These are phyloP conservation scores for Fraxinus greggii DNA, from an alignment of 305 asterid species.

Conservation along the genomic window DNA sequence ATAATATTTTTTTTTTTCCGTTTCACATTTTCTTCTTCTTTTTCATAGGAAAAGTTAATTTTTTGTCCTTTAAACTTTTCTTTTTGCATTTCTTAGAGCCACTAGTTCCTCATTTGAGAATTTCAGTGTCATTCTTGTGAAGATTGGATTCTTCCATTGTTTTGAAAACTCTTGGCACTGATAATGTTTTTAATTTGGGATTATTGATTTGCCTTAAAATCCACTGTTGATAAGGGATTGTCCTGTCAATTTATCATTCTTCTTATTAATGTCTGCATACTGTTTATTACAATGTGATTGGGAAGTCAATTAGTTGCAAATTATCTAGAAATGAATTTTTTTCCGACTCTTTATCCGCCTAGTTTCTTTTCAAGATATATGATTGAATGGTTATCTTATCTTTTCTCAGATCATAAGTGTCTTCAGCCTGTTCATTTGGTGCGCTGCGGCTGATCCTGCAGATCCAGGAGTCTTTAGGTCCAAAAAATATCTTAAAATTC, in stretches of 20 bases:
- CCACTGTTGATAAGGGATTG: not conserved
- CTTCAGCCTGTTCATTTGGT: constrained; percentile 88
- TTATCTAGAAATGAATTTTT: not conserved
- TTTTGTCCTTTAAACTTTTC: constrained; percentile 33
- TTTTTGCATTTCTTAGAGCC: constrained; percentile 25
- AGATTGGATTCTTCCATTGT: constrained; percentile 27
- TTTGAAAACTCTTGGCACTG: constrained; percentile 22
- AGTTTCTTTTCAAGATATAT: constrained; percentile 1
- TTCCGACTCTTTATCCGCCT: not conserved
- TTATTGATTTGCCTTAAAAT: not conserved
- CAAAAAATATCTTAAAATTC: constrained; percentile 65
- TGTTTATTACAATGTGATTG: not conserved
- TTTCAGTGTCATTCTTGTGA: constrained; percentile 4
- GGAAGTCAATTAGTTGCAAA: not conserved
- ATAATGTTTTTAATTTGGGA: not conserved
- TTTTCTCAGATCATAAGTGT: constrained; percentile 61
- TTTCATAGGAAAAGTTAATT: constrained; percentile 18
- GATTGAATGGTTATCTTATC: constrained; percentile 9
- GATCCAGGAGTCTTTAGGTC: constrained; percentile 87
- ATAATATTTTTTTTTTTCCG: not conserved
- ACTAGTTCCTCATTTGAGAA: constrained; percentile 35
- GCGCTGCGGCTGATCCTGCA: constrained; percentile 96
- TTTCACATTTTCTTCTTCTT: not conserved
- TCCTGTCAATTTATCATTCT: not conserved
- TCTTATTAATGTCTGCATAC: not conserved